Evolutionary conservation across 2,329 filamentous ascomycete species (phyloP), one percentile per base, ranked within the genome.

Genomic region (Aspergillus quadrilineatus): DNA sequence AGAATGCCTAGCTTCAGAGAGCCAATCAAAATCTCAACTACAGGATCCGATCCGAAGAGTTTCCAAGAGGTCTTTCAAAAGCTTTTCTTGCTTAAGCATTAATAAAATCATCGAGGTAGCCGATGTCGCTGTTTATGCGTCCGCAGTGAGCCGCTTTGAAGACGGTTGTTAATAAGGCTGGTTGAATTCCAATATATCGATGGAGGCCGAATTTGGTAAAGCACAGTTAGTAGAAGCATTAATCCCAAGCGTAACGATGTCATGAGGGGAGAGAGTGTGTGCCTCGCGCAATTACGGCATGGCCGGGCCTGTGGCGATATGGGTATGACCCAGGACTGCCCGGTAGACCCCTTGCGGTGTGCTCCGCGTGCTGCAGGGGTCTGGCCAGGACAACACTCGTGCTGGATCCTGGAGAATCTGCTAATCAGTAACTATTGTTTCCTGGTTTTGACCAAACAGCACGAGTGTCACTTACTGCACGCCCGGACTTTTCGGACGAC

Each of bases 301-400:
- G 29, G 44, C 14, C n/a, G n/a, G 14, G 48, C 57, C 50, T 45
- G 55, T 49, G 55, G 50, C 46, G 63, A 53, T 57, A 52, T 59
- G 53, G 47, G 56, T 45, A 60, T 62, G 56, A 53, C 55, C 58
- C 57, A 48, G 58, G 60, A 60, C 58, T 41, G 43, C 59, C 58
- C 60, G 57, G 46, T 29, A 41, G 49, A 50, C 57, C 63, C 68
- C 69, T 70, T 71, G 63, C 69, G 44, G 64, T 58, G 45, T 32
- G 46, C 43, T 55, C 62, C 64, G 65, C 56, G 68, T 67, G 67
- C 63, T 61, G 57, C 50, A 60, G 56, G 58, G 53, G 58, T 53
- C 50, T 45, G 42, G 22, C 32, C 17, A 17, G 14, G 30, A 47
- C n/a, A 51, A 49, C 29, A 15, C 43, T 14, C n/a, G 39, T 22